Conservation (phyloP, 208 protist genomes). For the Trypanosoma grayi region DNA sequence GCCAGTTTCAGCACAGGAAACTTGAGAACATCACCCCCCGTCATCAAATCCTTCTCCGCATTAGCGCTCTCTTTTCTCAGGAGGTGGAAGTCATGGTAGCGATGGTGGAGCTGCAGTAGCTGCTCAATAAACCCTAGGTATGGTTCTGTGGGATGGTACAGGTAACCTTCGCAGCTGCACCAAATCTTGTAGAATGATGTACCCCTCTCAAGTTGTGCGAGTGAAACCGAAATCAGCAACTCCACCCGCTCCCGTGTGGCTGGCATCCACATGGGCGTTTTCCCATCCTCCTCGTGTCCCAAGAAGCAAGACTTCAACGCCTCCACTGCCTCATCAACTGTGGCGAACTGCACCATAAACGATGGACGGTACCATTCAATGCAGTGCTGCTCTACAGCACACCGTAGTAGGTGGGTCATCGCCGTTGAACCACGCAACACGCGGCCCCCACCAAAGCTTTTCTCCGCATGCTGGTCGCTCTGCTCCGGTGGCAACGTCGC, state of each 20-base stretch:
- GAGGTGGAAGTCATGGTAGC: conserved; percentile 59
- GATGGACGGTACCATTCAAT: conserved; percentile 61
- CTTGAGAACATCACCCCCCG: background rate
- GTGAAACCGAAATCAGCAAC: conserved; percentile 53
- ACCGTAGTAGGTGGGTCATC: conserved; percentile 69
- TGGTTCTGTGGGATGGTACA: conserved; percentile 33
- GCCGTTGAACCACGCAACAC: conserved; percentile 73
- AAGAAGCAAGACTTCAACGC: conserved; percentile 56
- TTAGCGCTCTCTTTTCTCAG: background rate
- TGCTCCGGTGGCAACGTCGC: background rate
- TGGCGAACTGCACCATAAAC: conserved; percentile 39
- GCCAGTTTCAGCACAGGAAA: conserved; percentile 76
- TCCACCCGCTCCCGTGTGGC: conserved; percentile 50
- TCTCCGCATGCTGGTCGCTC: background rate
- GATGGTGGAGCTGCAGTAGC: conserved; percentile 53
- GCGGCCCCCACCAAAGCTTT: background rate
- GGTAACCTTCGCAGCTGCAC: conserved; percentile 31
- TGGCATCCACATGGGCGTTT: conserved; percentile 75
- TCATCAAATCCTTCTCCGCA: background rate
- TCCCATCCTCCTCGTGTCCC: conserved; percentile 42
- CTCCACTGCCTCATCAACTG: conserved; percentile 30
- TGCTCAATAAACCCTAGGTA: conserved; percentile 44
- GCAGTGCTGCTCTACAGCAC: conserved; percentile 53
- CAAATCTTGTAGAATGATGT: conserved; percentile 62
- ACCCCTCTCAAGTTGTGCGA: conserved; percentile 14